A percentile compares a stretch with the other conserved stretches of the same genome.
Conservation (phyloP, 768 basidiomycete genomes). For the Lactarius deliciosus region DNA sequence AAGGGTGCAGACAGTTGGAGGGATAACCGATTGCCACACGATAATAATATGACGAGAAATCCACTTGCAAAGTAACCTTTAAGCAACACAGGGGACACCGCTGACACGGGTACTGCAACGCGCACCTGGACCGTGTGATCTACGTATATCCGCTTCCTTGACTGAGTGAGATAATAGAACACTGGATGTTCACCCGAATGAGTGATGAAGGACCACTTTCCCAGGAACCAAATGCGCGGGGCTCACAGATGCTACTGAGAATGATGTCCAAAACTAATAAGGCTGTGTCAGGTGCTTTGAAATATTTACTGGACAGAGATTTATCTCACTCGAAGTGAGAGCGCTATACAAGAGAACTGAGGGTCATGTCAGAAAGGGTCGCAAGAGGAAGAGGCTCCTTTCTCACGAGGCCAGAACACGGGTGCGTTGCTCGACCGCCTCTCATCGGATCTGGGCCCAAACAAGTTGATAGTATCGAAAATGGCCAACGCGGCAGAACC, state of each 20-base stretch:
- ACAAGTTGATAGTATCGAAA: not conserved
- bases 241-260: slow-evolving; percentile 4
- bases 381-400: not conserved
- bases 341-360: slow-evolving; percentile 2
- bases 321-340: slow-evolving; percentile 6
- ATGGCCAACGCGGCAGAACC: not conserved
- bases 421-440: too few relatives aligned
- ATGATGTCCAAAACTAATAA: slow-evolving; percentile 10
- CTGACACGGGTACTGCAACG: too few relatives aligned
- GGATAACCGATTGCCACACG: slow-evolving; percentile 17
- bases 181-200: not conserved
- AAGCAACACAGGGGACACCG: not conserved
- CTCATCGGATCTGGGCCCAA: not conserved
- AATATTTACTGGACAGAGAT: not conserved
- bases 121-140: slow-evolving; percentile 7
- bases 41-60: not conserved
- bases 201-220: not conserved
- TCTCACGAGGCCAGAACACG: slow-evolving; percentile 6
- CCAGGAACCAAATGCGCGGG: not conserved
- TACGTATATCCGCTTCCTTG: not conserved
- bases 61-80: not conserved
- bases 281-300: not conserved
- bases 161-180: slow-evolving; percentile 7
- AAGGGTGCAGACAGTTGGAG: slow-evolving; percentile 6
- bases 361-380: not conserved